phyloP scores from a whole-genome alignment of 2,329 filamentous ascomycete genomes.

The Fusarium kyushuense region DNA sequence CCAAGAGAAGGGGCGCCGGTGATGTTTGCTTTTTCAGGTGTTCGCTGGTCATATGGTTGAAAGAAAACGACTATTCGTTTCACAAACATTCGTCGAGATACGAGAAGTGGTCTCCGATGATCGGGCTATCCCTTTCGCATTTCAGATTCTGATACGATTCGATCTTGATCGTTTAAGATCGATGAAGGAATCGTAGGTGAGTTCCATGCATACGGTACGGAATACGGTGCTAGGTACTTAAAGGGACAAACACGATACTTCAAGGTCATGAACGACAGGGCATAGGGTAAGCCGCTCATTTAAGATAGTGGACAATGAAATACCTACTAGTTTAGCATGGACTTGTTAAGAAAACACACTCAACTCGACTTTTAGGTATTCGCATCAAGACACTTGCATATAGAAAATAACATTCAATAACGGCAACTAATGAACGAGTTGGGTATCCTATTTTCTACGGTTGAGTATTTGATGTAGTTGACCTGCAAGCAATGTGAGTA shows the following conservation, averaged over 20 bases:
- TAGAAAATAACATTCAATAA: not conserved
- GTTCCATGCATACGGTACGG: not conserved
- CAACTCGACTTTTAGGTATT: not conserved
- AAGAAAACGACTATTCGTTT: not conserved
- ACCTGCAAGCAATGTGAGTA: too few relatives aligned
- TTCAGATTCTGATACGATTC: not conserved
- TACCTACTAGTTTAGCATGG: not conserved
- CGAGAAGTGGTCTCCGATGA: not conserved
- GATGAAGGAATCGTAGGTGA: not conserved
- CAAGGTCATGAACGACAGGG: not conserved
- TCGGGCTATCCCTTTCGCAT: not conserved
- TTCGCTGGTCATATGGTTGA: slow-evolving; percentile 2
- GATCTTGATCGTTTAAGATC: not conserved
- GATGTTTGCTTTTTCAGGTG: slow-evolving; percentile 17
- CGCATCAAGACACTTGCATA: not conserved
- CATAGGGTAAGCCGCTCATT: slow-evolving; percentile 6
- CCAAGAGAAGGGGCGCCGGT: not conserved
- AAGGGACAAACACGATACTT: not conserved
- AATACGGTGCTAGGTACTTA: not conserved
- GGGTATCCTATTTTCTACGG: not conserved
- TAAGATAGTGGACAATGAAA: not conserved
- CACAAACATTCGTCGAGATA: not conserved
- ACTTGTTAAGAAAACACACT: not conserved
- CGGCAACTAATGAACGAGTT: not conserved
- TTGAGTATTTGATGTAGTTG: too few relatives aligned